A percentile compares a stretch with the other conserved stretches of the same genome.
Evolutionary conservation across 768 basidiomycete species (phyloP).

Genomic region (Leccinum barrowsii): DNA sequence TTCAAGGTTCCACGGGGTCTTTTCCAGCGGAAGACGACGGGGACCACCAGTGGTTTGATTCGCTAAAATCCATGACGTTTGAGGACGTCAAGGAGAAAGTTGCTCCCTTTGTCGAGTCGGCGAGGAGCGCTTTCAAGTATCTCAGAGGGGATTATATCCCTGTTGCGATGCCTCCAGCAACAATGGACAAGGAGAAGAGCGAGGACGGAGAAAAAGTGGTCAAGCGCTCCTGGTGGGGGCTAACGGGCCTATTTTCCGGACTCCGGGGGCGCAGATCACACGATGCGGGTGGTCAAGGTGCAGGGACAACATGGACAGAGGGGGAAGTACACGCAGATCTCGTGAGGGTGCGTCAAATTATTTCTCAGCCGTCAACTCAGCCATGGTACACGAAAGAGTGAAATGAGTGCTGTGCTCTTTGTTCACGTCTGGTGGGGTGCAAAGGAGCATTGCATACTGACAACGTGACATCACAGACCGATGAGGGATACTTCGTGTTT

Average conservation of each 20-base stretch:
- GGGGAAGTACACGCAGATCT: constrained; percentile 82
- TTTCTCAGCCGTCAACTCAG: constrained; percentile 2
- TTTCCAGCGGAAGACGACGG: constrained; percentile 28
- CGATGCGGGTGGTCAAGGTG: constrained; percentile 29
- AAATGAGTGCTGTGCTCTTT: constrained; percentile 1
- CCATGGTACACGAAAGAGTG: background rate
- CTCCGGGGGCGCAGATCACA: constrained; percentile 43
- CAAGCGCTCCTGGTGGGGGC: constrained; percentile 44
- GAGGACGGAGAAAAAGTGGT: constrained; percentile 30
- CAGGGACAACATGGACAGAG: constrained; percentile 54
- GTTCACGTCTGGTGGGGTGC: background rate
- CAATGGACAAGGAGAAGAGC: constrained; percentile 26
- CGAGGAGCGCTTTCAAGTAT: constrained; percentile 64
- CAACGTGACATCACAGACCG: constrained; percentile 46
- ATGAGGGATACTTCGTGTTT: constrained; percentile 73
- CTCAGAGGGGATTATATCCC: constrained; percentile 60
- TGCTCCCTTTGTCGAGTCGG: constrained; percentile 42
- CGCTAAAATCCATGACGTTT: constrained; percentile 49
- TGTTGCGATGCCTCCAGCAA: constrained; percentile 30
- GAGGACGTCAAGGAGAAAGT: constrained; percentile 51
- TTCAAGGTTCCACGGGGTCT: constrained; percentile 49
- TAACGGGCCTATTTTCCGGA: constrained; percentile 69
- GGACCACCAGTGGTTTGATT: constrained; percentile 32
- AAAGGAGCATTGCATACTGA: constrained; percentile 7
- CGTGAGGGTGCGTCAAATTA: constrained; percentile 51